phyloP scores from a whole-genome alignment of 306 rosid species.

The Vigna radiata region DNA sequence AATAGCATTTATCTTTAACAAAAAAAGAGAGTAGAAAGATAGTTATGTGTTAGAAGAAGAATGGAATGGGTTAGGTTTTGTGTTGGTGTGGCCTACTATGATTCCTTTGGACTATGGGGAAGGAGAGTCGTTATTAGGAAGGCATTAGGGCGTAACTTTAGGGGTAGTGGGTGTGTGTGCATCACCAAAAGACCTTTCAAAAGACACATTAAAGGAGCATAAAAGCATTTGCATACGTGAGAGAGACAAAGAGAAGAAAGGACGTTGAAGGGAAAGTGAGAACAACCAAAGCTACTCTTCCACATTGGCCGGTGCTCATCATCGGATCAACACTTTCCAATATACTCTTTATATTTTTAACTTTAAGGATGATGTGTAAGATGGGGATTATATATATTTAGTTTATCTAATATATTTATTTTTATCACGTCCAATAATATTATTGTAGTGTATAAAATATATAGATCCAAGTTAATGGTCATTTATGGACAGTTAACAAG shows the following conservation, averaged over 20 bases:
- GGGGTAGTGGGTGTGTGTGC: constrained; percentile 56
- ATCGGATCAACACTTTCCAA: not conserved
- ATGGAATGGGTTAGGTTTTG: constrained; percentile 25
- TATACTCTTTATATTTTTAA: not conserved
- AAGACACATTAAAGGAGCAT: constrained; percentile 52
- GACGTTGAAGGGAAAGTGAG: not conserved
- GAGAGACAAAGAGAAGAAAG: constrained; percentile 12
- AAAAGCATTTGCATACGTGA: constrained; percentile 27
- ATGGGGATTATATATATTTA: too few species aligned
- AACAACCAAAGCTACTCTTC: not conserved
- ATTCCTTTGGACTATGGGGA: constrained; percentile 4
- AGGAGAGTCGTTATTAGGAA: not conserved
- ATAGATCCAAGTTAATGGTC: too few species aligned
- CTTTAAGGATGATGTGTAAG: too few species aligned
- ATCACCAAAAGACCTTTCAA: constrained; percentile 49
- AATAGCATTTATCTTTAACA: too few species aligned
- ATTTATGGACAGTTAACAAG: too few species aligned
- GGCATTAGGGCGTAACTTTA: constrained; percentile 7
- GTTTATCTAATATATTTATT: too few species aligned
- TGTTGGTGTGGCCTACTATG: constrained; percentile 41
- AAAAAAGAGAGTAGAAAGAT: too few species aligned
- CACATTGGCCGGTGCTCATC: constrained; percentile 1
- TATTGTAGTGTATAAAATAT: too few species aligned
- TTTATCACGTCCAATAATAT: too few species aligned
- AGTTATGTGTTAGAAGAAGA: not conserved